Evolutionary conservation across 2,329 filamentous ascomycete genomes (phyloP).

Genomic region (Diaporthe australafricana): DNA sequence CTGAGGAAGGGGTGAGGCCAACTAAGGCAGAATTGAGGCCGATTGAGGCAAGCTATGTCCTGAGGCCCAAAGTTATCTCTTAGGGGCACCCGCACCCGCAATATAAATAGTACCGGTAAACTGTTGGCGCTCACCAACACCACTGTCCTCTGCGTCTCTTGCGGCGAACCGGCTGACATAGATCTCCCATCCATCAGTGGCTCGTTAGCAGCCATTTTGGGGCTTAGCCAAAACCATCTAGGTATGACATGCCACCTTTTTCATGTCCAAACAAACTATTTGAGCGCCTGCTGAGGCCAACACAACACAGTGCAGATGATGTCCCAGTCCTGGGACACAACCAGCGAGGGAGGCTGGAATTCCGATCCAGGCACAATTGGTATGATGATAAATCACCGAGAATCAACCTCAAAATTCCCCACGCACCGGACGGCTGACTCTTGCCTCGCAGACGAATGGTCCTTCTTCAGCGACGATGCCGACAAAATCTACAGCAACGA

Average conservation of each 20-base stretch:
- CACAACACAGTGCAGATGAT: neutral
- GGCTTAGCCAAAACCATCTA: neutral
- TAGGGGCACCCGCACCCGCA: neutral
- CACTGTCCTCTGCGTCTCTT: neutral
- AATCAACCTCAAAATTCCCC: too few relatives aligned
- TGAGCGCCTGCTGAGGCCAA: neutral
- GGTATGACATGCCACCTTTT: neutral
- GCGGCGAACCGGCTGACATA: too few relatives aligned
- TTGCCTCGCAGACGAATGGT: neutral
- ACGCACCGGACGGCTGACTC: neutral
- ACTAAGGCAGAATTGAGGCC: conserved; percentile 5
- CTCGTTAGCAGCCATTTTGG: neutral
- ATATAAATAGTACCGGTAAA: neutral
- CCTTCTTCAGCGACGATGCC: neutral
- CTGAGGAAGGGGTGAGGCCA: too few relatives aligned
- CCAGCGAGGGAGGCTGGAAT: neutral
- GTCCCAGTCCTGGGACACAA: neutral
- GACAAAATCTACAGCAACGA: neutral
- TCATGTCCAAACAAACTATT: neutral
- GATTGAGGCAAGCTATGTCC: neutral
- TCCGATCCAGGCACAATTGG: neutral
- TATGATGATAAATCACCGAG: neutral
- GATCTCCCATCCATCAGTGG: neutral
- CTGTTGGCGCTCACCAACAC: neutral
- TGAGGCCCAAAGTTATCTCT: too few relatives aligned